phyloP scores from a whole-genome alignment of 2,329 filamentous ascomycete genomes.

The Neofusicoccum kwambonambiense region DNA sequence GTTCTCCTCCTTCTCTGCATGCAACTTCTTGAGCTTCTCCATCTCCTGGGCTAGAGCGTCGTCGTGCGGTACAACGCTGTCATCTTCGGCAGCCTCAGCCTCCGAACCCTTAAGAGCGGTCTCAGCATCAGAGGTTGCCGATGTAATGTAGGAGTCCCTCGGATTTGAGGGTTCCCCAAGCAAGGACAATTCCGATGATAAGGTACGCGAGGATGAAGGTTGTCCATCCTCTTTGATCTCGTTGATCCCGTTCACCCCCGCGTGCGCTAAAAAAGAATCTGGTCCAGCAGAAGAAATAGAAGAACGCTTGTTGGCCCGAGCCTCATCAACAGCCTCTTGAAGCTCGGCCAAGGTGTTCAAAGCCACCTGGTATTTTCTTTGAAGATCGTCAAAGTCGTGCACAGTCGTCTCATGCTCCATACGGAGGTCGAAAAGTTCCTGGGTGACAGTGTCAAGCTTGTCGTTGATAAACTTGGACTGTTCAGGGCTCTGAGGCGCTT shows the following conservation, averaged over 20 bases:
- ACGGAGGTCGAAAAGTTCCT: constrained; percentile 86
- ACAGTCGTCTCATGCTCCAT: constrained; percentile 86
- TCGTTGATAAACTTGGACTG: constrained; percentile 86
- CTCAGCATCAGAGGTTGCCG: constrained; percentile 61
- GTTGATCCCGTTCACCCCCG: constrained; percentile 66
- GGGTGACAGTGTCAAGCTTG: constrained; percentile 86
- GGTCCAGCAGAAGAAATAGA: constrained; percentile 59
- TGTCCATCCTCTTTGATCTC: constrained; percentile 58
- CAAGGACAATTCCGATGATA: constrained; percentile 91
- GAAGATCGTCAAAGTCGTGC: constrained; percentile 76
- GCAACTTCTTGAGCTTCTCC: constrained; percentile 66
- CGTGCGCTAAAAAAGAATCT: constrained; percentile 81
- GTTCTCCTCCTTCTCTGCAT: constrained; percentile 73
- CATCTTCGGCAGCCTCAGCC: constrained; percentile 25
- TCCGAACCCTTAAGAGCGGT: constrained; percentile 29
- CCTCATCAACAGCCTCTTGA: constrained; percentile 81
- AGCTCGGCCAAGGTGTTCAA: constrained; percentile 78
- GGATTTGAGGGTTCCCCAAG: constrained; percentile 66
- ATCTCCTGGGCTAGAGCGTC: constrained; percentile 60
- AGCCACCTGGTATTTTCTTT: constrained; percentile 87
- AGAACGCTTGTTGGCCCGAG: constrained; percentile 41
- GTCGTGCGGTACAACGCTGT: constrained; percentile 21
- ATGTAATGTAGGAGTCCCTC: constrained; percentile 41
- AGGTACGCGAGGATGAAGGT: constrained; percentile 80
- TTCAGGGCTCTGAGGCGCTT: constrained; percentile 65